A percentile compares a stretch with the other conserved stretches of the same genome.
These are phyloP conservation scores for Boletellus ananiceps DNA, from an alignment of 768 basidiomycete genomes.

Conservation along the genomic window DNA sequence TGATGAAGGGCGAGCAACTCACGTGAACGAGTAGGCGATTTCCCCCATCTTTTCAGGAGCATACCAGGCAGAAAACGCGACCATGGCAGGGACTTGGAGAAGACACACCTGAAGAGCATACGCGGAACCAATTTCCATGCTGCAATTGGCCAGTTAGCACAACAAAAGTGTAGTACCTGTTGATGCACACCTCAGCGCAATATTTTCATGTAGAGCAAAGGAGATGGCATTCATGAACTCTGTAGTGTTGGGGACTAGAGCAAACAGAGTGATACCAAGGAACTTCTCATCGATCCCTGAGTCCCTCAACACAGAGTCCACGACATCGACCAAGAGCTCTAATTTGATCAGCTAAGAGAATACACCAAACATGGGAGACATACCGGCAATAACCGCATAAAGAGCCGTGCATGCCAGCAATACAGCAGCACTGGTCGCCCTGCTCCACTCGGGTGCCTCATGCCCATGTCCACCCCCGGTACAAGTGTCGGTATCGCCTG, in stretches of 20 bases:
- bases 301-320: constrained; percentile 86
- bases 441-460: constrained; percentile 95
- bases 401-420: constrained; percentile 84
- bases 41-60: constrained; percentile 82
- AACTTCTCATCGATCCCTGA: constrained; percentile 97
- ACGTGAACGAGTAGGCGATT: constrained; percentile 91
- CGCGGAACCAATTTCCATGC: constrained; percentile 99
- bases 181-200: constrained; percentile 75
- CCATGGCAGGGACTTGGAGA: constrained; percentile 97
- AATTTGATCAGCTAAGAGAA: constrained; percentile 7
- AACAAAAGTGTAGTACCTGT: background rate
- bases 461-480: constrained; percentile 67
- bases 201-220: constrained; percentile 95
- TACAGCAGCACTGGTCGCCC: constrained; percentile 84
- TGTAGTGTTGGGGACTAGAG: constrained; percentile 96
- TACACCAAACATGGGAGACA: constrained; percentile 22
- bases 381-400: constrained; percentile 95
- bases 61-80: constrained; percentile 96
- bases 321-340: constrained; percentile 94
- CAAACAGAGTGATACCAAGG: constrained; percentile 93
- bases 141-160: constrained; percentile 28
- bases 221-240: constrained; percentile 99
- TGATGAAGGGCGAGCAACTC: constrained; percentile 31
- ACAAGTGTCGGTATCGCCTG: constrained; percentile 37
- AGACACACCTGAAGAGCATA: constrained; percentile 98